Evolutionary conservation across 257 asterid species (phyloP).

Genomic region (Leptodermis oblonga): DNA sequence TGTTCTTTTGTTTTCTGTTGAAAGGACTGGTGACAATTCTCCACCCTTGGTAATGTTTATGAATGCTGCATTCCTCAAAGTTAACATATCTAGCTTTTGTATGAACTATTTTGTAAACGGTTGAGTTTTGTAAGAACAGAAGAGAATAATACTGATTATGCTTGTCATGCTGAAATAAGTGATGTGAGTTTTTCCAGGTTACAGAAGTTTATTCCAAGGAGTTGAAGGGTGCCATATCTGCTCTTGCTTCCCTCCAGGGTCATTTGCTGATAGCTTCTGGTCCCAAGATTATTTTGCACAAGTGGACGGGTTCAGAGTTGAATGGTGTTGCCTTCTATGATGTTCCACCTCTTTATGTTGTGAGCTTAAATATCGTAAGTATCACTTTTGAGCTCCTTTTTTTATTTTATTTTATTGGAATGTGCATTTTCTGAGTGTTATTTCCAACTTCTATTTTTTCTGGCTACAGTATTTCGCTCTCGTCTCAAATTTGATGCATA

Average conservation of each 20-base stretch:
- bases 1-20: constrained; percentile 72
- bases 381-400: background rate
- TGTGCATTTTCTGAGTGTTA: constrained; percentile 1
- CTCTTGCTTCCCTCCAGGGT: constrained; percentile 94
- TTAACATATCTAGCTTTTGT: constrained; percentile 11
- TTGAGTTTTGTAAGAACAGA: background rate
- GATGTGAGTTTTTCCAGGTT: constrained; percentile 50
- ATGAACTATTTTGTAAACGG: background rate
- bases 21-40: constrained; percentile 55
- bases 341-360: constrained; percentile 95
- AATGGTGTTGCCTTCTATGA: constrained; percentile 87
- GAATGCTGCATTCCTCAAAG: constrained; percentile 6
- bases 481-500: background rate
- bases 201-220: constrained; percentile 86
- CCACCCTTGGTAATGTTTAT: constrained; percentile 51
- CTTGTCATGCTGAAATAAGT: constrained; percentile 6
- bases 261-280: constrained; percentile 92
- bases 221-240: constrained; percentile 98
- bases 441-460: background rate
- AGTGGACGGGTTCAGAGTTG: constrained; percentile 96
- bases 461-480: background rate
- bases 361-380: constrained; percentile 95
- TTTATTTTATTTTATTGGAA: background rate
- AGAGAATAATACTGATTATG: constrained; percentile 6
- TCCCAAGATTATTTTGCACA: constrained; percentile 86